Evolutionary conservation across 2,329 filamentous ascomycete species (phyloP).

Genomic region (Tolypocladium sp.): DNA sequence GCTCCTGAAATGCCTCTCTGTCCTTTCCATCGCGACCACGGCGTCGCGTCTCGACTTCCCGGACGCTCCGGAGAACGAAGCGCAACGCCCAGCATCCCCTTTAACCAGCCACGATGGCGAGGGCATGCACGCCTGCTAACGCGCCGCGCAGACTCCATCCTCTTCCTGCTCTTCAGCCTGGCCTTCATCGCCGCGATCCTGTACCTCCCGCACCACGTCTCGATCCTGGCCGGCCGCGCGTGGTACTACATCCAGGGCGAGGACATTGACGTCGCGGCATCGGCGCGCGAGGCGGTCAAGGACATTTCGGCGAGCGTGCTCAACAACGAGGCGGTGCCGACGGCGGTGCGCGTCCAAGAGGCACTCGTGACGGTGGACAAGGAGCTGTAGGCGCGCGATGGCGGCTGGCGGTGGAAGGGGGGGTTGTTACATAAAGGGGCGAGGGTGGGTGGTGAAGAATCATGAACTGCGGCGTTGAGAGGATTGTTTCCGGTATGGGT

Average conservation of each 20-base stretch:
- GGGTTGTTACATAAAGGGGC: not conserved
- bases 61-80: not conserved
- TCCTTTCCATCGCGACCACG: slow-evolving; percentile 65
- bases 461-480: not conserved
- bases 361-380: slow-evolving; percentile 17
- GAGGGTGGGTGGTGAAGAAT: not conserved
- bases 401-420: not conserved
- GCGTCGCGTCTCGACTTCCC: slow-evolving; percentile 22
- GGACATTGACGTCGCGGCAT: slow-evolving; percentile 39
- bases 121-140: not conserved
- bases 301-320: slow-evolving; percentile 20
- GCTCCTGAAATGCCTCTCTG: slow-evolving; percentile 67
- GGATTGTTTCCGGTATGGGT: not conserved
- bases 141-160: slow-evolving; percentile 60
- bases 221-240: slow-evolving; percentile 70
- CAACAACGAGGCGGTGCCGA: slow-evolving; percentile 12
- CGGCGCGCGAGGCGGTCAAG: slow-evolving; percentile 21
- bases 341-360: slow-evolving; percentile 10
- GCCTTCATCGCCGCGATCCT: slow-evolving; percentile 78
- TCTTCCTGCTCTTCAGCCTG: slow-evolving; percentile 84
- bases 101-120: not conserved
- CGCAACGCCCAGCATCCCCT: not conserved
- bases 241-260: slow-evolving; percentile 96
- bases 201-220: slow-evolving; percentile 88
- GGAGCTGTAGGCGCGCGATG: slow-evolving; percentile 18